These are phyloP conservation scores for Kwoniella dejecticola DNA, from an alignment of 768 basidiomycete species.

Conservation along the genomic window DNA sequence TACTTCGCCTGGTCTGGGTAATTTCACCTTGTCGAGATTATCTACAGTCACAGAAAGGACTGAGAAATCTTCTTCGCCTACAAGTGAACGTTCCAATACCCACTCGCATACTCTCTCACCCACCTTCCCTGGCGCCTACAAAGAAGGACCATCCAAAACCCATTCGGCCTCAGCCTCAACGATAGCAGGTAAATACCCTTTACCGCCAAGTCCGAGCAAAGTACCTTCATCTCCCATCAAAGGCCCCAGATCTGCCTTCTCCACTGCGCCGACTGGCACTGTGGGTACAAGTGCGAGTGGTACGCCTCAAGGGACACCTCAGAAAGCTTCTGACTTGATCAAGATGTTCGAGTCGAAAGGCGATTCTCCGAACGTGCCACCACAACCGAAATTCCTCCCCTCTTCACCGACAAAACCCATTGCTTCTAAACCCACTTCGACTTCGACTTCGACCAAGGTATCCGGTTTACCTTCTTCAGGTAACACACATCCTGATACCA, in stretches of 20 bases:
- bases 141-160: slow-evolving; percentile 11
- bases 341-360: slow-evolving; percentile 40
- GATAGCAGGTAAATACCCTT: slow-evolving; percentile 35
- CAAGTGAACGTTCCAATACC: not conserved
- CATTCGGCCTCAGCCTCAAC: slow-evolving; percentile 10
- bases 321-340: slow-evolving; percentile 45
- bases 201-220: slow-evolving; percentile 30
- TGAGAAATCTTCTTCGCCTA: slow-evolving; percentile 25
- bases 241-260: slow-evolving; percentile 13
- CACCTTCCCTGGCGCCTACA: slow-evolving; percentile 15
- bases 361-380: not conserved
- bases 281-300: slow-evolving; percentile 9
- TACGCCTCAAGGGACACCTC: slow-evolving; percentile 30
- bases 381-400: slow-evolving; percentile 22
- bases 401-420: slow-evolving; percentile 6
- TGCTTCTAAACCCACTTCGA: not conserved
- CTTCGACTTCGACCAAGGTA: not conserved
- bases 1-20: slow-evolving; percentile 9
- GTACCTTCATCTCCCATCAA: slow-evolving; percentile 14
- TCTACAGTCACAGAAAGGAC: slow-evolving; percentile 42
- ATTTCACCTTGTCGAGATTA: slow-evolving; percentile 15
- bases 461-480: not conserved
- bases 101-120: slow-evolving; percentile 6
- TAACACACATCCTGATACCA: not conserved
- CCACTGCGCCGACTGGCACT: slow-evolving; percentile 2